These are phyloP conservation scores for Metschnikowia amazonensis DNA, from an alignment of 805 yeast species.

Conservation along the genomic window DNA sequence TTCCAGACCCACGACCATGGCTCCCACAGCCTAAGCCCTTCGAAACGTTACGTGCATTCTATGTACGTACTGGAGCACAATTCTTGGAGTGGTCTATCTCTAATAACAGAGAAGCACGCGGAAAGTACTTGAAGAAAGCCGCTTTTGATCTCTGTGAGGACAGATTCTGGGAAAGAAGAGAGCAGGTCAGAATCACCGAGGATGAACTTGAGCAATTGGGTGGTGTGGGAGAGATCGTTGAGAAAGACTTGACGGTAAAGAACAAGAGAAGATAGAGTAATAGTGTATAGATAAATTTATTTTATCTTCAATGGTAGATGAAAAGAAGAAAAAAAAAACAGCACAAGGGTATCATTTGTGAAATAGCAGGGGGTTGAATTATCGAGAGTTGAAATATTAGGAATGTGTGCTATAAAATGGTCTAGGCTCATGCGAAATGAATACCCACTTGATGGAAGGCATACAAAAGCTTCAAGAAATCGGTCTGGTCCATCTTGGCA, in stretches of 20 bases:
- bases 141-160: constrained; percentile 90
- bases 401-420: not conserved
- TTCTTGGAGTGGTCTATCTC: constrained; percentile 93
- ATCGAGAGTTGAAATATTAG: not conserved
- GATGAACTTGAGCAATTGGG: constrained; percentile 87
- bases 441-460: constrained; percentile 97
- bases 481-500: constrained; percentile 92
- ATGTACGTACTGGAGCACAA: constrained; percentile 78
- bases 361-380: too few relatives aligned
- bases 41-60: constrained; percentile 78
- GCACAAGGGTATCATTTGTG: too few relatives aligned
- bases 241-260: constrained; percentile 54
- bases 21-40: constrained; percentile 95
- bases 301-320: not conserved
- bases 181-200: constrained; percentile 81
- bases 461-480: constrained; percentile 76
- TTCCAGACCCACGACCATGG: constrained; percentile 94
- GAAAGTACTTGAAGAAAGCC: constrained; percentile 82
- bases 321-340: too few relatives aligned
- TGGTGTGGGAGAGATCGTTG: constrained; percentile 85
- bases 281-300: not conserved
- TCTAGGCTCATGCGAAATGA: constrained; percentile 68
- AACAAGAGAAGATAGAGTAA: constrained; percentile 44
- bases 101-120: constrained; percentile 78
- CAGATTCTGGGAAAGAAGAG: constrained; percentile 99